Conservation (phyloP, 352 stramenopile species). For the Phytophthora citricola region DNA sequence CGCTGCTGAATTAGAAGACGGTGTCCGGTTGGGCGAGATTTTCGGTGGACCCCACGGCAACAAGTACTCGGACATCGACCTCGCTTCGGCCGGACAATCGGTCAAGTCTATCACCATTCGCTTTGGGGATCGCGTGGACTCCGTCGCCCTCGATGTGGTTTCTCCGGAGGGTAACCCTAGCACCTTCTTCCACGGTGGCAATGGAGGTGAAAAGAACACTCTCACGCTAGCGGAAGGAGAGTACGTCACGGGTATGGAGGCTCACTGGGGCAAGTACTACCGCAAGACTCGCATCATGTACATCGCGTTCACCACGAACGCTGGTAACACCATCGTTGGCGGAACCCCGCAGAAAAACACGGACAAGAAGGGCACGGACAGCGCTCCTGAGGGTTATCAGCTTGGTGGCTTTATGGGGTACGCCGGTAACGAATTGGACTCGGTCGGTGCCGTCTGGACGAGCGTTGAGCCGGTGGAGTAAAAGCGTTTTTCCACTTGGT, state of each 20-base stretch:
- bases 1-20: background rate
- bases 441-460: conserved; percentile 1
- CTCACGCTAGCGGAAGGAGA: background rate
- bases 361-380: background rate
- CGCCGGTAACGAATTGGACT: background rate
- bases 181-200: background rate
- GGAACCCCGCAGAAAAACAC: background rate
- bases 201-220: background rate
- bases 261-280: background rate
- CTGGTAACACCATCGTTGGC: background rate
- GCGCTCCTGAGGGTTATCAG: conserved; percentile 1
- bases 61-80: background rate
- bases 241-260: conserved; percentile 2
- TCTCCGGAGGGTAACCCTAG: background rate
- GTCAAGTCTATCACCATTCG: background rate
- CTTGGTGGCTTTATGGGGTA: conserved; percentile 1
- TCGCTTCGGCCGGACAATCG: background rate
- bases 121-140: background rate
- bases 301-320: conserved; percentile 5
- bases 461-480: conserved; percentile 3
- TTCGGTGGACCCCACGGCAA: background rate
- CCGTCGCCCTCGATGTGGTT: background rate
- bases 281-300: conserved; percentile 1
- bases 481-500: background rate
- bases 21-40: background rate